These are phyloP conservation scores for Neurospora cerealis DNA, from an alignment of 495 filamentous ascomycete genomes.

Conservation along the genomic window DNA sequence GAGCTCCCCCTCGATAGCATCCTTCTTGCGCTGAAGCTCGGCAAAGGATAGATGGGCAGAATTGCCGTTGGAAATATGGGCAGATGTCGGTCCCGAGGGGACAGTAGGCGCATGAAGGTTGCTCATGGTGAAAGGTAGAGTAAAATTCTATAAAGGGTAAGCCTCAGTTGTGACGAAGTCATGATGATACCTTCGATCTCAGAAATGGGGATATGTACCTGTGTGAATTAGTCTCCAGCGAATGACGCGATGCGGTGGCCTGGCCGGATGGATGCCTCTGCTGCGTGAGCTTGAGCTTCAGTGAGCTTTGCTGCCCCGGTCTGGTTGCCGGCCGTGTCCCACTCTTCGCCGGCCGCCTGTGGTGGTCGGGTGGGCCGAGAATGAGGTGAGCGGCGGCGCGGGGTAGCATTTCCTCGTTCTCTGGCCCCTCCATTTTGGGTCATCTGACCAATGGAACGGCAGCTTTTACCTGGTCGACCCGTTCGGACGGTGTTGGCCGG, in stretches of 20 bases:
- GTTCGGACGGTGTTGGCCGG: constrained; percentile 4
- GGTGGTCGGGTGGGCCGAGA: background rate
- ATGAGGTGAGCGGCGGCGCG: constrained; percentile 7
- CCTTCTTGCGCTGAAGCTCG: constrained; percentile 58
- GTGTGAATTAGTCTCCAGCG: constrained; percentile 14
- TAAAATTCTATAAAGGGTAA: constrained; percentile 18
- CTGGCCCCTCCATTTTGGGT: background rate
- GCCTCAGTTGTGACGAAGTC: background rate
- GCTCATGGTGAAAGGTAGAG: constrained; percentile 42
- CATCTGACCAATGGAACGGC: background rate
- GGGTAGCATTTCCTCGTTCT: constrained; percentile 4
- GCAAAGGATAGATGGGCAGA: constrained; percentile 49
- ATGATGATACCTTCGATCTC: constrained; percentile 12
- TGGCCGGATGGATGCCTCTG: background rate
- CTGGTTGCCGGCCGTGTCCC: background rate
- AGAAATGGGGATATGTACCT: constrained; percentile 1
- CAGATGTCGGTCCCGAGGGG: constrained; percentile 57
- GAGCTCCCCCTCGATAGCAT: constrained; percentile 74
- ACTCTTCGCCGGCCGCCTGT: background rate
- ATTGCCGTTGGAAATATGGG: constrained; percentile 38
- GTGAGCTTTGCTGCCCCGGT: background rate
- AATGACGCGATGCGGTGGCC: constrained; percentile 16
- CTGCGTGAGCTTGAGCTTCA: background rate
- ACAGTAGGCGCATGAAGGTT: constrained; percentile 68
- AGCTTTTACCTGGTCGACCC: constrained; percentile 5